phyloP scores from a whole-genome alignment of 352 stramenopile species.

The Globisporangium paroecandrum region DNA sequence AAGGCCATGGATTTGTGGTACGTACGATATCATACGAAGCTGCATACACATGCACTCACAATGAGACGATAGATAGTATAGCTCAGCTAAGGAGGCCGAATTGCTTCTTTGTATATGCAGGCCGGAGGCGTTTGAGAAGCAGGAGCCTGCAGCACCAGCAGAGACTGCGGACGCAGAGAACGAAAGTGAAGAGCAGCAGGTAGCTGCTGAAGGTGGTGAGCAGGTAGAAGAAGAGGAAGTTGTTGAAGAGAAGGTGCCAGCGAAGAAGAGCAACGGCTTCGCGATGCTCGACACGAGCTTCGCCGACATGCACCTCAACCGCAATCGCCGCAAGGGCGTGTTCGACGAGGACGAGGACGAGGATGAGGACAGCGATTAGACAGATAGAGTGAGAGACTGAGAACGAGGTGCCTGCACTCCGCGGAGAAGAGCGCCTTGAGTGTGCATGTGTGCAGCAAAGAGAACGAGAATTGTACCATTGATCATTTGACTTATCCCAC shows the following conservation, averaged over 20 bases:
- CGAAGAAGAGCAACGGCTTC: conserved; percentile 36
- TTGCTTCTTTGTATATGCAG: conserved; percentile 23
- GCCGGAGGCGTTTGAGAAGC: conserved; percentile 52
- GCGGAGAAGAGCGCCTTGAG: neutral
- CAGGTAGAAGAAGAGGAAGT: conserved; percentile 12
- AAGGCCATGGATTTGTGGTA: conserved; percentile 92
- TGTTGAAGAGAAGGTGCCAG: conserved; percentile 16
- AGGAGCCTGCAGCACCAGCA: conserved; percentile 5
- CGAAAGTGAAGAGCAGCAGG: neutral
- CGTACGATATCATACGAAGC: neutral
- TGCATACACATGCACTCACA: neutral
- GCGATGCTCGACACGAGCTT: conserved; percentile 52
- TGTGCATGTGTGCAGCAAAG: neutral
- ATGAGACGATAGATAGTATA: neutral
- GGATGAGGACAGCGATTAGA: conserved; percentile 38
- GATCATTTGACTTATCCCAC: neutral
- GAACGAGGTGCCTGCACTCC: neutral
- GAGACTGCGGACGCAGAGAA: conserved; percentile 21
- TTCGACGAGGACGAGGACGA: conserved; percentile 74
- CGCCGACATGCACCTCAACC: conserved; percentile 59
- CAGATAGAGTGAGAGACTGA: conserved; percentile 23
- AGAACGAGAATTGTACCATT: conserved; percentile 7
- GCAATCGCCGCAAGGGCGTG: conserved; percentile 71
- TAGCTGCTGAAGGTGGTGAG: conserved; percentile 11
- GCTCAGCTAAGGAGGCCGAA: neutral